Evolutionary conservation across 2,329 filamentous ascomycete genomes (phyloP).

Genomic region (Didymella segeticola): DNA sequence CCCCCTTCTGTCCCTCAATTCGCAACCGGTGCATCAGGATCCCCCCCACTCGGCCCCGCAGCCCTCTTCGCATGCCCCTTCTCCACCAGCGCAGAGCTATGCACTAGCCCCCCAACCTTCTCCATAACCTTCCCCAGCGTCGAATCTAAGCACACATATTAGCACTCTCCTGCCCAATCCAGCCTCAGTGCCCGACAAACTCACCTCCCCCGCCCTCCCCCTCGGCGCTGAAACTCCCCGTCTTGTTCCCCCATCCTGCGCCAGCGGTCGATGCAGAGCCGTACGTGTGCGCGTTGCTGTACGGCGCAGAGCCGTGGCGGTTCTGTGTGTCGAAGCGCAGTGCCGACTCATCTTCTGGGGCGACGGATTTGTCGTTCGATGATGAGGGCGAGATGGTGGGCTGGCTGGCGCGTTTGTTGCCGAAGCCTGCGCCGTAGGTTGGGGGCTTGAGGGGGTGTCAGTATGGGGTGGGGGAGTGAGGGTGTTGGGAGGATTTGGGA

Average conservation of each 20-base stretch:
- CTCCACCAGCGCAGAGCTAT: slow-evolving; percentile 56
- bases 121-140: slow-evolving; percentile 65
- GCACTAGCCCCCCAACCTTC: slow-evolving; percentile 61
- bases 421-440: slow-evolving; percentile 11
- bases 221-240: slow-evolving; percentile 28
- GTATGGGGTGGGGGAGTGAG: neutral
- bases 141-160: slow-evolving; percentile 49
- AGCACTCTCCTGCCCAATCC: neutral
- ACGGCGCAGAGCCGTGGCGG: slow-evolving; percentile 30
- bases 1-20: neutral
- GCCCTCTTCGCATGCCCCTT: slow-evolving; percentile 62
- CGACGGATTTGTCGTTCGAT: neutral
- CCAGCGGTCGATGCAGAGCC: slow-evolving; percentile 44
- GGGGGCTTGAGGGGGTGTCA: slow-evolving; percentile 3
- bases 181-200: neutral
- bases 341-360: neutral
- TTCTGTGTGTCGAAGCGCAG: neutral
- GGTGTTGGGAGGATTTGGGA: neutral
- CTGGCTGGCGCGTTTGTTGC: slow-evolving; percentile 9
- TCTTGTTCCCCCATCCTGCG: slow-evolving; percentile 51
- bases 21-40: neutral
- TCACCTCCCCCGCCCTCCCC: neutral
- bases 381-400: neutral
- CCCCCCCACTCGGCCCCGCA: slow-evolving; percentile 15
- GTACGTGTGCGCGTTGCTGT: slow-evolving; percentile 31